A percentile compares a stretch with the other conserved stretches of the same genome.
phyloP scores from a whole-genome alignment of 306 rosid genomes.

The Castanea mollissima region DNA sequence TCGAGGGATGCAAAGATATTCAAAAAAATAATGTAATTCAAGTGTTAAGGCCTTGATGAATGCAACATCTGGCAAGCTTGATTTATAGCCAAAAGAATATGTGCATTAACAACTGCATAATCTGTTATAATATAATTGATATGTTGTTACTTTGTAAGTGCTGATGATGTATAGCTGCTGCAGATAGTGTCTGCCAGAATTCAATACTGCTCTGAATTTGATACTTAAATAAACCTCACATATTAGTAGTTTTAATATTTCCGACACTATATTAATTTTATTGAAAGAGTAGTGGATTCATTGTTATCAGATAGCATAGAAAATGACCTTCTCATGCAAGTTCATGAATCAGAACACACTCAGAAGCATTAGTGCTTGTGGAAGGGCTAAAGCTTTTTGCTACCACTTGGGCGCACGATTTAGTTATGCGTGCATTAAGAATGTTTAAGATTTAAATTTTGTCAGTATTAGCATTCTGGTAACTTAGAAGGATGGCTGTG shows the following conservation, averaged over 20 bases:
- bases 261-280: neutral
- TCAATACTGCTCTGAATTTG: neutral
- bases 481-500: neutral
- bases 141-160: neutral
- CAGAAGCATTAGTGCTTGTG: neutral
- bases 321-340: neutral
- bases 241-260: neutral
- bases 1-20: neutral
- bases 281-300: slow-evolving; percentile 11
- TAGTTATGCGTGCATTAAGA: neutral
- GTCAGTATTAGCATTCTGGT: neutral
- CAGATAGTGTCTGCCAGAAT: neutral
- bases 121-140: neutral
- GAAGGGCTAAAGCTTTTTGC: neutral
- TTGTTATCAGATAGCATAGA: slow-evolving; percentile 12
- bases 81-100: neutral
- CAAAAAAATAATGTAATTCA: neutral
- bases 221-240: neutral
- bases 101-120: neutral
- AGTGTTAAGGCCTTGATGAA: neutral
- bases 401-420: neutral
- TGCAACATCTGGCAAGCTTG: neutral
- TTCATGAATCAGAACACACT: slow-evolving; percentile 9
- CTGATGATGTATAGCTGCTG: neutral
- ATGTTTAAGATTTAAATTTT: neutral